Base-by-base conservation (phyloP, 169 alveolate genomes). In the Plasmodium vivax region DNA sequence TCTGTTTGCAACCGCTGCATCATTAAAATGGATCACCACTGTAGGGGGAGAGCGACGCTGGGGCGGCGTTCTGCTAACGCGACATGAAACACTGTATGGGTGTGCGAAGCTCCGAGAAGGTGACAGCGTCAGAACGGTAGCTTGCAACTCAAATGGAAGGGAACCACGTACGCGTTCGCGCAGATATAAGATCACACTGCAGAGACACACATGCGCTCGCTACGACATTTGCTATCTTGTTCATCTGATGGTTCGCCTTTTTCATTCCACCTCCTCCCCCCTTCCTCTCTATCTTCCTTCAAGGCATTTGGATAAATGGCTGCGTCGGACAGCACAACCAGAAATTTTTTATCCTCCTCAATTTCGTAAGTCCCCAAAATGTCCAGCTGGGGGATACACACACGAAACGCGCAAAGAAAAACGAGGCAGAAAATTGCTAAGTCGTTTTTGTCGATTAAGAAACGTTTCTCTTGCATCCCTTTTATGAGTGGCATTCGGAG, bases 1-100 rank as follows among this genome's bases (percentile, higher is more conserved):
- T 96, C 98, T 12, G 82, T 83, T 43, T 98, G 99, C 80, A 96
- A 97, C 85, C 95, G 96, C 73, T 98, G 99, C 79, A 96, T 97
- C 58, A 96, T 96, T 23, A 97, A 97, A 83, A 97, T 98, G 98
- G 99, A 98, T 88, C 99, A 98, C 83, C 99, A 98, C 87, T 98
- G 99, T 82, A 88, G 23, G 62, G 62, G 62, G 62, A 51, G 23
- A 51, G 62, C 16, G 19, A 12, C 19, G 58, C 58, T 47, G 58
- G 19, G 1, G 58, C 6, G 62, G 16, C 23, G 62, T 14, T 51
- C 62, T 51, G 23, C 62, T 51, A 51, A 51, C 19, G 62, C 19
- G 62, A 51, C 62, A 51, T 51, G 19, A 19, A 14, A 51, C 62
- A 51, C 7, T 51, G 62, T 51, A 6, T 51, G 62, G 62, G 0